Base-by-base conservation (phyloP, 305 asterid species). In the Caryopteris hybrid region DNA sequence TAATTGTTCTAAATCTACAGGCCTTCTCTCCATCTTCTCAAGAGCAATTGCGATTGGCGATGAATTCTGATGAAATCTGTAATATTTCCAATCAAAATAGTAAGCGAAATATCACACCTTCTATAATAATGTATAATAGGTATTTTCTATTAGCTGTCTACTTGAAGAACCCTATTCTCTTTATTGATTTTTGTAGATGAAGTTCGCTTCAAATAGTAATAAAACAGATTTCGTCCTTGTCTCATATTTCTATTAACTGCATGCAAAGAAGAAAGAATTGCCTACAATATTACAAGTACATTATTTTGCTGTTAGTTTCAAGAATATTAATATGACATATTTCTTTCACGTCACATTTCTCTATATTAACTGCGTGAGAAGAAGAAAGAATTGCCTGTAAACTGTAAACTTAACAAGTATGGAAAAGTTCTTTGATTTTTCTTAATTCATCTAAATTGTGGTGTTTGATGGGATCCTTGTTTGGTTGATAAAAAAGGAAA, bases 21-120 rank as follows among this genome's bases (percentile, higher is more conserved):
- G 89, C 83, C 57, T 77, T 86, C 47, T 78, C 97, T 78, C 97
- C 98, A 70, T 79, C 88, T 66, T 83, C 95, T 66, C 86, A 82
- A 76, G 94, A 88, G 78, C 79, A 69, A 50, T 54, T 83, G 67
- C 77, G 85, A 66, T 71, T 80, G 78, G 81, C 82, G 6, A 76
- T 88, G 88, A 80, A 66, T 73, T 85, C 88, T 66, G 68, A 74
- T 58, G 83, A 79, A 54, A 66, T 78, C 10, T 39, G 70, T 69
- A 73, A 75, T 18, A 77, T 74, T 56, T 33, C 47, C 10, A 79
- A 74, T 54, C 68, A 51, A 62, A 74, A 66, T 51, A 72, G 98
- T 92, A 78, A 89, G 96, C 79, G 66, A 68, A 70, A 42, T 43
- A 58, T 27, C 68, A 57, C 41, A 70, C 43, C 13, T 78, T 21